Evolutionary conservation across 2,329 filamentous ascomycete genomes (phyloP).

Genomic region (Aplosporella prunicola): DNA sequence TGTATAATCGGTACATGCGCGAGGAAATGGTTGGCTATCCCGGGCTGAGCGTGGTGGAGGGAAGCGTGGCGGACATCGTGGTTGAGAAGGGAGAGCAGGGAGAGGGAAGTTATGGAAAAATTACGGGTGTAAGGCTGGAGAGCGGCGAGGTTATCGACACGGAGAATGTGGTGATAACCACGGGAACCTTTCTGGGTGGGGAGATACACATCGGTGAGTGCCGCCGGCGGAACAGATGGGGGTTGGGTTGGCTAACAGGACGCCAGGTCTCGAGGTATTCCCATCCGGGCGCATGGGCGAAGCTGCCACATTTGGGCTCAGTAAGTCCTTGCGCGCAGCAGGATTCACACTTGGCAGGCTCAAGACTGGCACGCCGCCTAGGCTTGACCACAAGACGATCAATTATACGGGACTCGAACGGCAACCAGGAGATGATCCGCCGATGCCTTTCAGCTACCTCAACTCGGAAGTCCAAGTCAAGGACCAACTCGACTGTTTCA

Average conservation of each 20-base stretch:
- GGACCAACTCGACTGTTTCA: constrained; percentile 76
- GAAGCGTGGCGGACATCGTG: constrained; percentile 87
- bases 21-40: constrained; percentile 71
- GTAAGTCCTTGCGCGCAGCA: constrained; percentile 78
- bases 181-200: constrained; percentile 87
- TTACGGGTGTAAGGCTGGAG: constrained; percentile 77
- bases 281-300: constrained; percentile 91
- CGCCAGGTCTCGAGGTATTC: constrained; percentile 56
- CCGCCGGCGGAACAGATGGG: not conserved
- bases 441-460: constrained; percentile 83
- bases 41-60: constrained; percentile 71
- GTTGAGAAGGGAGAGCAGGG: constrained; percentile 64
- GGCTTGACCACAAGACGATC: constrained; percentile 73
- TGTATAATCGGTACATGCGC: constrained; percentile 87
- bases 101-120: constrained; percentile 57
- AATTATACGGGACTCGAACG: constrained; percentile 62
- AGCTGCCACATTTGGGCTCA: constrained; percentile 82
- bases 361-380: constrained; percentile 92
- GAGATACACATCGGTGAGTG: constrained; percentile 77
- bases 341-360: constrained; percentile 83
- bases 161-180: constrained; percentile 82
- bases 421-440: constrained; percentile 76
- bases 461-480: constrained; percentile 69
- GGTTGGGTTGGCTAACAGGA: constrained; percentile 11
- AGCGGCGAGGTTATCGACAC: constrained; percentile 77